phyloP scores from a whole-genome alignment of 257 asterid species.

The Fraxinus quadrangulata region DNA sequence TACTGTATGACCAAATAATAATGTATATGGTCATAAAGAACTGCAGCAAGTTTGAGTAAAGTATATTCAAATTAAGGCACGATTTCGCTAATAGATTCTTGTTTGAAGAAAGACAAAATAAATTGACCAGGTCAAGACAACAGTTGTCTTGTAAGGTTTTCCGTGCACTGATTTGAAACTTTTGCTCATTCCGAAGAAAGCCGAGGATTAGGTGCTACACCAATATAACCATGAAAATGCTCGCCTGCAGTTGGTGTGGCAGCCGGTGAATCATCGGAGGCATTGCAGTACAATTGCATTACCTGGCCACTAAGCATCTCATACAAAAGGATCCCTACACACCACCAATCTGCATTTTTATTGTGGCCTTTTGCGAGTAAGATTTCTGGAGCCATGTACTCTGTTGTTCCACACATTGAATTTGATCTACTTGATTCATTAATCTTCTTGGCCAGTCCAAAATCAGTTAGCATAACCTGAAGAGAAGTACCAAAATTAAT shows the following conservation, averaged over 20 bases:
- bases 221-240: conserved; percentile 84
- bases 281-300: conserved; percentile 63
- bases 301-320: conserved; percentile 96
- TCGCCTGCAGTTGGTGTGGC: conserved; percentile 84
- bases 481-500: conserved; percentile 23
- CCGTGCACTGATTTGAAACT: not conserved
- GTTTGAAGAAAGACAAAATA: conserved; percentile 10
- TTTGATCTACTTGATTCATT: conserved; percentile 84
- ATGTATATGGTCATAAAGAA: not conserved
- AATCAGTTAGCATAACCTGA: conserved; percentile 89
- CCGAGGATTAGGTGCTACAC: conserved; percentile 83
- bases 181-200: conserved; percentile 48
- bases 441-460: conserved; percentile 90
- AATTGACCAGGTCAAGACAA: conserved; percentile 12
- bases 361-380: conserved; percentile 75
- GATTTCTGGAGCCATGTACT: conserved; percentile 94
- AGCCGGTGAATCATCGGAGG: conserved; percentile 90
- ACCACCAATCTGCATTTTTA: conserved; percentile 95
- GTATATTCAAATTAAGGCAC: too few relatives aligned
- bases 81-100: not conserved
- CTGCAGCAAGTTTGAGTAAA: not conserved
- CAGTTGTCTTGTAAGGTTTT: not conserved
- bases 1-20: too few relatives aligned
- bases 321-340: conserved; percentile 79
- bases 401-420: conserved; percentile 91